phyloP scores from a whole-genome alignment of 805 yeast genomes.

The Hanseniaspora thailandica region DNA sequence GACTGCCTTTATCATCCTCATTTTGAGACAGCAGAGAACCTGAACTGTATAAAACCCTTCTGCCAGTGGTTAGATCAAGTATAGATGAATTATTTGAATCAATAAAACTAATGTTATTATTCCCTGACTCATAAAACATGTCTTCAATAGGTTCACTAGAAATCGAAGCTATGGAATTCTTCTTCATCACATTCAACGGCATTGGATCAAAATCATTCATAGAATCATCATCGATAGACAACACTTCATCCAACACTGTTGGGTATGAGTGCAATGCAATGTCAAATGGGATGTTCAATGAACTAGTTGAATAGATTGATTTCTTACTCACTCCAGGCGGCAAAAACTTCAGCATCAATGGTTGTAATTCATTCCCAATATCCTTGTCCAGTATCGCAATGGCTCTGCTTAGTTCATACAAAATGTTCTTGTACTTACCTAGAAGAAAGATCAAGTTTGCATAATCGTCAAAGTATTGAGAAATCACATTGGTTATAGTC shows the following conservation, averaged over 20 bases:
- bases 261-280: slow-evolving; percentile 3
- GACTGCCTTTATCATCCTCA: background rate
- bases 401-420: slow-evolving; percentile 15
- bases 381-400: background rate
- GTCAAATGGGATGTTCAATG: slow-evolving; percentile 11
- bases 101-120: background rate
- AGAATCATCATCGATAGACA: slow-evolving; percentile 10
- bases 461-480: slow-evolving; percentile 42
- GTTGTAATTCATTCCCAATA: slow-evolving; percentile 1
- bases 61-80: slow-evolving; percentile 3
- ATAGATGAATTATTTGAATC: slow-evolving; percentile 1
- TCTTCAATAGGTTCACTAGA: slow-evolving; percentile 12
- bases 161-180: slow-evolving; percentile 1
- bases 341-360: slow-evolving; percentile 11
- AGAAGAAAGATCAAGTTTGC: slow-evolving; percentile 44
- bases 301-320: background rate
- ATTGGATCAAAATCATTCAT: slow-evolving; percentile 7
- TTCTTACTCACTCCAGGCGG: slow-evolving; percentile 11
- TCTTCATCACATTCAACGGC: background rate
- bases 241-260: slow-evolving; percentile 8
- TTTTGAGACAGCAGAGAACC: background rate
- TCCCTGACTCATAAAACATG: background rate
- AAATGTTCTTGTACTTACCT: slow-evolving; percentile 28
- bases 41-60: background rate
- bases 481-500: slow-evolving; percentile 41